Evolutionary conservation across 345 rosid genomes (phyloP), one percentile per base, ranked within the genome.

Genomic region (Citrus mangshanensis): DNA sequence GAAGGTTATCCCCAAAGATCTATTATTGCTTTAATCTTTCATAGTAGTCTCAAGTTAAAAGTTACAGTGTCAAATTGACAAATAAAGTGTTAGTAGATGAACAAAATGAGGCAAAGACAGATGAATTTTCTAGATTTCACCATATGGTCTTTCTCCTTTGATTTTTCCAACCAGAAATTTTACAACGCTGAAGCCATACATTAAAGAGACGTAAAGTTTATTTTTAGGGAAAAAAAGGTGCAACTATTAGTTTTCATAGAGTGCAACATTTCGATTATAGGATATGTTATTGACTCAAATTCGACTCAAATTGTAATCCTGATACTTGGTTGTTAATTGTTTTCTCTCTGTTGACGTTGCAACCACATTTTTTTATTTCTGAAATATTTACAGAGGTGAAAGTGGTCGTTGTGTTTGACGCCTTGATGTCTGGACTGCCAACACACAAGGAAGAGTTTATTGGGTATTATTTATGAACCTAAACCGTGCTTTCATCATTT

Each of bases 361-460:
- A 54, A 49, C 25, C 71, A 80, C 14, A 70, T 22, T 73, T 62
- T 68, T 56, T 63, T 79, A 54, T 63, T 75, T 72, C 71, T 74
- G 61, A 76, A 78, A 76, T 66, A 42, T 81, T 78, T 79, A 78
- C 93, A 95, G 99, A 89, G 89, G 95, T 93, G 76, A 95, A 95
- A 84, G 97, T 93, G 78, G 99, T 93, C 32, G 96, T 90, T 81
- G 98, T 95, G 66, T 95, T 93, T 90, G 99, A 95, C 83, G 99
- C 99, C 46, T 84, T 89, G 89, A 84, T 91, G 96, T 95, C 99
- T 75, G 98, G 97, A 77, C 96, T 95, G 42, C 93, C 93, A 61
- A 87, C 96, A 30, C 93, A 90, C 89, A 93, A 91, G 88, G 97
- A 95, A 87, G 88, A 32, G 77, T 95, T 92, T 86, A 80, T 74